Evolutionary conservation across 768 basidiomycete genomes (phyloP).

Genomic region (Serendipita sp.): DNA sequence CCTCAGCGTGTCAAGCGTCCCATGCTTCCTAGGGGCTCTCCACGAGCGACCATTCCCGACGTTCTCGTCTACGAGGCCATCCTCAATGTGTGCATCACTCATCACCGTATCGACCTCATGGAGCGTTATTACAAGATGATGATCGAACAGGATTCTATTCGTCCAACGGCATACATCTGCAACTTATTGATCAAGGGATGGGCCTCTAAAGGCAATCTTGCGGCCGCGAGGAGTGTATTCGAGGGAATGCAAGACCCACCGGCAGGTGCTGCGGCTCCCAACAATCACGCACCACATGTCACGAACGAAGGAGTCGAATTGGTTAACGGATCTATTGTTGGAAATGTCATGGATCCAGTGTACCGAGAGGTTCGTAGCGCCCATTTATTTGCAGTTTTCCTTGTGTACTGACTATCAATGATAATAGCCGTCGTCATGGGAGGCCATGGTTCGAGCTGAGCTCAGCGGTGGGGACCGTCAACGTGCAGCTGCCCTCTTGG

Average conservation of each 20-base stretch:
- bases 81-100: constrained; percentile 68
- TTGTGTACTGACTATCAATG: constrained; percentile 2
- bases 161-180: constrained; percentile 72
- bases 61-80: constrained; percentile 81
- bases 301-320: constrained; percentile 17
- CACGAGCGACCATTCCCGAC: constrained; percentile 36
- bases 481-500: constrained; percentile 49
- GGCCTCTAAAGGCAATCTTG: constrained; percentile 51
- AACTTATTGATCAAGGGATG: constrained; percentile 57
- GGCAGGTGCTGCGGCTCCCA: constrained; percentile 68
- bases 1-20: neutral
- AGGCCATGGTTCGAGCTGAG: constrained; percentile 88
- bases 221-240: constrained; percentile 59
- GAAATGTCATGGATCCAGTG: constrained; percentile 36
- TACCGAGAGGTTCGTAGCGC: constrained; percentile 55
- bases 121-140: constrained; percentile 50
- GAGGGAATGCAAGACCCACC: constrained; percentile 66
- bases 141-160: constrained; percentile 12
- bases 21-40: constrained; percentile 21
- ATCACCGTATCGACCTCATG: constrained; percentile 63
- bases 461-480: constrained; percentile 59
- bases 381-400: neutral
- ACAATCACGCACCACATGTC: constrained; percentile 71
- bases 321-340: constrained; percentile 18
- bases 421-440: constrained; percentile 74